Base-by-base conservation (phyloP, 176 grass and related monocot genomes). In the Canna indica region DNA sequence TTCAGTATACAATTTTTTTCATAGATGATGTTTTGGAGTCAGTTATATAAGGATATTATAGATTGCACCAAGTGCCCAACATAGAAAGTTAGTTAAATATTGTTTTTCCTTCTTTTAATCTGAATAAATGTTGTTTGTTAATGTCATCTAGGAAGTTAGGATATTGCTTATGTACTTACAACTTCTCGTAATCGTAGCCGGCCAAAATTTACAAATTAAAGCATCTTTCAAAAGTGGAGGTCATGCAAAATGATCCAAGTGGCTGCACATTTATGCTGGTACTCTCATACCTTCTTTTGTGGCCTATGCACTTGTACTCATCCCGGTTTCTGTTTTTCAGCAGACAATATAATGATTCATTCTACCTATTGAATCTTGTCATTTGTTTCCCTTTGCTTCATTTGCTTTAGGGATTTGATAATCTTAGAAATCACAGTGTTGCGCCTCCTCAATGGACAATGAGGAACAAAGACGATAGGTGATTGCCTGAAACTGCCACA, bases 401-500 rank as follows among this genome's bases (percentile, higher is more conserved):
- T 46, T 31, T 59, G 16, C 26, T 53, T 59, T 59, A 69, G 36
- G 50, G 34, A 31, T 81, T 72, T 53, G 47, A 20, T 73, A 45
- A 52, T 64, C 77, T 97, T 47, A 86, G 81, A 81, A 91, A 71
- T 75, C 85, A 97, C 81, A 97, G 88, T 48, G 81, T 92, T 1
- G 81, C 86, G 8, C 92, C 92, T 60, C 84, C 93, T 16, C 93
- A 97, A 71, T 97, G 93, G 93, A 92, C 86, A 5, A 85, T 97
- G 93, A 86, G 86, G 32, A 97, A 97, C 80, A 97, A 90, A 52
- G 93, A 92, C 27, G 93, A 92, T 75, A 97, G 88, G 91, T 96
- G 77, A 73, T 73, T 41, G 5, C 14, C 53, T 41, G 15, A 6
- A 41, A 39, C n/a, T 18, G n/a, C 8, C 14, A 71, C 8, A 33